Evolutionary conservation across 352 stramenopile species (phyloP), one percentile per base, ranked within the genome.

Genomic region (Pythium rhizo-oryzae): DNA sequence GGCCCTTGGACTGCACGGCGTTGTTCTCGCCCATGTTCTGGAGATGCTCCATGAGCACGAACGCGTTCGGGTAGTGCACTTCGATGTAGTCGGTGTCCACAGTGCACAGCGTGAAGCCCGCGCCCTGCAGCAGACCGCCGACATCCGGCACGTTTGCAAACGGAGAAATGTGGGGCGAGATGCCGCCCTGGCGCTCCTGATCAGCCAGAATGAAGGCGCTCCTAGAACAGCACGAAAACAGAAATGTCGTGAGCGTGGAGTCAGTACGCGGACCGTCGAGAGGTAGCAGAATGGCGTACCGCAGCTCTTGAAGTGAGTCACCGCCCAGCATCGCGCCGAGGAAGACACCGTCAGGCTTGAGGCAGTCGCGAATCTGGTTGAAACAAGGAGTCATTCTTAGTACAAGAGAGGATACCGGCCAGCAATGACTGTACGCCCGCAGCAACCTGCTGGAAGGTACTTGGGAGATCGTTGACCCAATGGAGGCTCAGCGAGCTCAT

Each of bases 331-430:
- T 96, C 1, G 96, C 92, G 30, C 95, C 97, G 41, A 99, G 83
- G 68, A 99, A 98, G 44, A 95, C 96, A 16, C 98, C 97, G 74
- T 99, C 96, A 1, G 97, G 96, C 80, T 99, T 99, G 1, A 99
- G 74, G 18, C 59, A 97, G 70, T 82, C 90, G 35, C 83, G 79
- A 33, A 95, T 82, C 75, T 95, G 41, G 49, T 24, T 60, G 1
- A 43, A 52, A 56, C 25, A 61, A 47, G 12, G 8, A 8, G 8
- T 41, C 35, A 41, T 15, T 1, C 3, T 3, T 11, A 41, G 8
- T 8, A 4, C 35, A 16, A 11, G 51, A 52, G 18, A n/a, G n/a
- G n/a, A n/a, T n/a, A n/a, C n/a, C n/a, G n/a, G n/a, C n/a, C n/a
- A n/a, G n/a, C n/a, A n/a, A n/a, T n/a, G n/a, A 39, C 18, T 28